Base-by-base conservation (phyloP, 2,329 filamentous ascomycete genomes). In the Neofusicoccum ribis region DNA sequence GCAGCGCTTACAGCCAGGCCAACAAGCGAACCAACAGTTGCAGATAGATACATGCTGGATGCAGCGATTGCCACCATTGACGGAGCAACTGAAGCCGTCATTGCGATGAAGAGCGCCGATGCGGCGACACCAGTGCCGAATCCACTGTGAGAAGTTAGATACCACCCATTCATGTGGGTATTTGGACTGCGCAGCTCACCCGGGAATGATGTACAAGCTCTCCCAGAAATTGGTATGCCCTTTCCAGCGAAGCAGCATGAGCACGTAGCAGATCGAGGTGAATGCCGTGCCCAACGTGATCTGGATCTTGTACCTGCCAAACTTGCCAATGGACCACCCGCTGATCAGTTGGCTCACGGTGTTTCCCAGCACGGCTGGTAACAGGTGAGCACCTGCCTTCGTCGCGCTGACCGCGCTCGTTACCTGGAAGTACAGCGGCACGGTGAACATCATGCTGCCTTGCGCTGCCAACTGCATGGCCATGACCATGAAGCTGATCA, bases 341-440 rank as follows among this genome's bases (percentile, higher is more conserved):
- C 87, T 82, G 0, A 88, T 47, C 1, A 92, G 77, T 0, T 87
- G 88, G 0, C 88, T 89, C 0, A 86, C 66, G 0, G 89, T 85
- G 69, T 92, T 91, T 0, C 89, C 89, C 0, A 85, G 75, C 0
- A 92, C 88, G 0, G 89, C 86, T 0, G 89, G 89, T 46, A 91
- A 82, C 0, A 92, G 78, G 69, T 91, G 87, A 0, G 84, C 78
- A 1, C 84, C 84, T 0, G 89, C 87, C 1, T 79, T 76, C 0
- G 88, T 87, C 50, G 84, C 86, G 0, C 85, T 86, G 2, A 82
- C 83, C 0, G 81, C 78, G 27, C 27, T 78, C 0, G 88, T 88
- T 0, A 89, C 84, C 65, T 90, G 86, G 68, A 91, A 92, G 75
- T 91, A 91, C 0, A 91, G 75, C 0, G 89, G 89, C 0, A 91